phyloP scores from a whole-genome alignment of 306 rosid genomes.

The Calophaca sinica region DNA sequence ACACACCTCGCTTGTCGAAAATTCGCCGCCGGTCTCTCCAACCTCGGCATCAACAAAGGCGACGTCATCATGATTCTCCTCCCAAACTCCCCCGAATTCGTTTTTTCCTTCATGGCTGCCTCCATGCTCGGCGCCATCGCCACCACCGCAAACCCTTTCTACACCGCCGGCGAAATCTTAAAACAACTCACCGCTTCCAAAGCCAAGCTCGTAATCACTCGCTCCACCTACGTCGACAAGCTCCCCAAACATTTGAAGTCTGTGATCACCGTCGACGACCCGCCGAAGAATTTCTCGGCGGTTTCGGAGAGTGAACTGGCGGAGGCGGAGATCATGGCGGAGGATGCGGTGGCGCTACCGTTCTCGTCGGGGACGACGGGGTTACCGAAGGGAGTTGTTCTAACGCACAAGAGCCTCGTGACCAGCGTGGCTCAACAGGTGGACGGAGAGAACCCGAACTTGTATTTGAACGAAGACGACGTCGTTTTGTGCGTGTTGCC shows the following conservation, averaged over 20 bases:
- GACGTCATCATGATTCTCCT: slow-evolving; percentile 76
- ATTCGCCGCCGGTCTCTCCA: slow-evolving; percentile 57
- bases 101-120: slow-evolving; percentile 62
- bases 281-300: slow-evolving; percentile 65
- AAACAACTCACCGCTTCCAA: slow-evolving; percentile 58
- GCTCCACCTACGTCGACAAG: slow-evolving; percentile 55
- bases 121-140: slow-evolving; percentile 67
- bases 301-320: slow-evolving; percentile 42
- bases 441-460: too few relatives aligned
- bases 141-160: slow-evolving; percentile 75
- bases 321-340: slow-evolving; percentile 39
- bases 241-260: slow-evolving; percentile 48
- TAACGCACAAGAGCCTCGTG: too few relatives aligned
- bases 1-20: slow-evolving; percentile 49
- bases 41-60: slow-evolving; percentile 59
- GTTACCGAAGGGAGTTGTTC: slow-evolving; percentile 67
- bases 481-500: slow-evolving; percentile 76
- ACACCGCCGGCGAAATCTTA: slow-evolving; percentile 62
- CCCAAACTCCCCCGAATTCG: slow-evolving; percentile 68
- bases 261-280: slow-evolving; percentile 59
- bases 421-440: too few relatives aligned
- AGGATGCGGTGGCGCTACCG: slow-evolving; percentile 66
- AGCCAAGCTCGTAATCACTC: slow-evolving; percentile 68
- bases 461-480: slow-evolving; percentile 57
- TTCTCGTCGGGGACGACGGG: slow-evolving; percentile 90